Base-by-base conservation (phyloP, 345 rosid species). In the Cardamine chenopodiifolia region DNA sequence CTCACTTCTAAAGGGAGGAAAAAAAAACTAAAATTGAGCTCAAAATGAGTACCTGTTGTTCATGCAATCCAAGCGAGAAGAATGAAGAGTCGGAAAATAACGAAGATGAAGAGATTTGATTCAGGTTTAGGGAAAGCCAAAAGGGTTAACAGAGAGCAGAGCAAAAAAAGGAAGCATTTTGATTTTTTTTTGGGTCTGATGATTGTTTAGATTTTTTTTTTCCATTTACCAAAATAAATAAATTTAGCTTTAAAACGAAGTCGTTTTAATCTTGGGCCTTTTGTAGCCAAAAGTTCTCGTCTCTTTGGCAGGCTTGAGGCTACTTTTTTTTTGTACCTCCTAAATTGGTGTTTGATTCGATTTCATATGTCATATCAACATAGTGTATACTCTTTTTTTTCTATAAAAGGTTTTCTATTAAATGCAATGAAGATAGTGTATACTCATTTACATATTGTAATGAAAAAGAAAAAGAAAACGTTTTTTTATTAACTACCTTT, bases 91-190 rank as follows among this genome's bases (percentile, higher is more conserved):
- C 55, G 11, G 6, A 13, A 42, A 22, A 42, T 12, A 26, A 66
- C 1, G 72, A 68, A n/a, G 50, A 52, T 23, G 18, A 35, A 32
- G 5, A 54, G 35, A 48, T 55, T 25, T 44, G 28, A n/a, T 55
- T 44, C n/a, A 40, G 71, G 22, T 66, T 66, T 49, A 19, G 29
- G 59, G 58, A 19, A 11, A 19, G n/a, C 15, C 15, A 32, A 73
- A 62, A 56, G 63, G 66, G 58, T 3, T 32, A 65, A 65, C 60
- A 39, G 18, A 58, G 67, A 59, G 25, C 48, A 50, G 65, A 73
- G 71, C 77, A 20, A 44, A 65, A 73, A 42, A 23, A 55, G 71
- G 66, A 55, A 55, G 37, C 71, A 44, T 56, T 45, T 65, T 65
- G 49, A 55, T 73, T 17, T 17, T 49, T 8, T 11, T 5, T 26